These are phyloP conservation scores for Raphanus hybrid DNA, from an alignment of 441 rosid genomes.

Conservation along the genomic window DNA sequence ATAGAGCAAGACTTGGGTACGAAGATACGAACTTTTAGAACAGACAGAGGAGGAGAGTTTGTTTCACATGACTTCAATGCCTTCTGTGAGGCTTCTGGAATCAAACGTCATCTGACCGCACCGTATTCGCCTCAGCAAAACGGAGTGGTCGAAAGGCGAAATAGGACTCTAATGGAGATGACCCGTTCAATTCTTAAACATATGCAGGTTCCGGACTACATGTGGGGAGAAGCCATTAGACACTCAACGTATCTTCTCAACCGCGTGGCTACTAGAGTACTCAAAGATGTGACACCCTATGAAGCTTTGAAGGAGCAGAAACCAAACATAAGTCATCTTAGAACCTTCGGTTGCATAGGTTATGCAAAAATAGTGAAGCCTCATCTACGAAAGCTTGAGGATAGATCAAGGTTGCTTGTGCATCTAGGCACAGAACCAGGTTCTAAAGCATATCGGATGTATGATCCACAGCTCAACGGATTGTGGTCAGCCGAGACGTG, in stretches of 20 bases:
- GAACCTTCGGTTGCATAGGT: too few relatives aligned
- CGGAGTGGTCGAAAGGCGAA: not conserved
- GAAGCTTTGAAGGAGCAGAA: not conserved
- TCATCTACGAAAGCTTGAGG: too few relatives aligned
- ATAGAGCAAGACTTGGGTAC: not conserved
- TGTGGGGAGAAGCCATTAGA: not conserved
- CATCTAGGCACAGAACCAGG: too few relatives aligned
- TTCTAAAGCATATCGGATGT: too few relatives aligned
- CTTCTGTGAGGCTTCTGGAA: not conserved
- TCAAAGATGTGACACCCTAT: not conserved
- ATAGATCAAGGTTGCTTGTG: too few relatives aligned
- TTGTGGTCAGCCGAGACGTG: too few relatives aligned
- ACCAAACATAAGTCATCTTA: too few relatives aligned
- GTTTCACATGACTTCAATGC: not conserved
- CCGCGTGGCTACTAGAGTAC: not conserved
- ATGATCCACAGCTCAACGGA: too few relatives aligned
- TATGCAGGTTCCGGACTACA: not conserved
- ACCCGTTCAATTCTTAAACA: not conserved
- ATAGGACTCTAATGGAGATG: not conserved
- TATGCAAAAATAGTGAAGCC: too few relatives aligned
- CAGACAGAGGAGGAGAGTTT: not conserved
- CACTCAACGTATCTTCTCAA: not conserved
- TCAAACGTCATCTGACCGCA: not conserved
- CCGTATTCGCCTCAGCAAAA: not conserved
- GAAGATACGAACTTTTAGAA: not conserved